Evolutionary conservation across 768 basidiomycete species (phyloP).

Genomic region (Mycena capillaripes): DNA sequence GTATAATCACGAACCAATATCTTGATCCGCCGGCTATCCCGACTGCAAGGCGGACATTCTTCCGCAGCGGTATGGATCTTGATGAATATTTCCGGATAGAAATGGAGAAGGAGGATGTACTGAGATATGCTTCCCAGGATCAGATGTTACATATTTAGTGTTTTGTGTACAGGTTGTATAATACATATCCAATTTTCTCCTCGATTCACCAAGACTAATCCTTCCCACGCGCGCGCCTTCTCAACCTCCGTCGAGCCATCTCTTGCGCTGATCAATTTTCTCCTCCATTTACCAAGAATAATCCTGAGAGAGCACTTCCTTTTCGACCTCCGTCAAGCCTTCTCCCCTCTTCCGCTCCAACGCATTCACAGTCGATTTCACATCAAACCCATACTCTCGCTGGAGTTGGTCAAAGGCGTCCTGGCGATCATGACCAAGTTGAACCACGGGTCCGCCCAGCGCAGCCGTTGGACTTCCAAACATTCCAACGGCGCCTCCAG

Average conservation of each 20-base stretch:
- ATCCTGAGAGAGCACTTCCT: background rate
- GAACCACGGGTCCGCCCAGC: background rate
- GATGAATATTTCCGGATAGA: conserved; percentile 20
- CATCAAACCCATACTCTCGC: conserved; percentile 6
- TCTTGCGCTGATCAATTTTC: too few relatives aligned
- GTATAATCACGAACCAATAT: conserved; percentile 73
- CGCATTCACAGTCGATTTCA: background rate
- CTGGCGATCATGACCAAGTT: background rate
- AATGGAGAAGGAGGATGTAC: conserved; percentile 23
- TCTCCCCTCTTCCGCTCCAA: conserved; percentile 6
- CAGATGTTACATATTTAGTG: conserved; percentile 3
- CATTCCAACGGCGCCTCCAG: background rate
- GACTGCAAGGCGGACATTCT: conserved; percentile 66
- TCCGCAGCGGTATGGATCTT: conserved; percentile 55
- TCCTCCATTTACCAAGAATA: background rate
- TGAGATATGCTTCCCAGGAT: conserved; percentile 2
- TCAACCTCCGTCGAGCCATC: too few relatives aligned
- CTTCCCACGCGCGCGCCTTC: too few relatives aligned
- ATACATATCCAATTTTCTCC: background rate
- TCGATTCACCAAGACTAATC: too few relatives aligned
- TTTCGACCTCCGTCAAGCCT: background rate
- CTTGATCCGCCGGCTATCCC: conserved; percentile 53
- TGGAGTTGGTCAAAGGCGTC: conserved; percentile 9
- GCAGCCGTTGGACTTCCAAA: background rate
- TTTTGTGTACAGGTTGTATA: background rate